Conservation (phyloP, 2,329 filamentous ascomycete genomes). For the Sarocladium oryzae region DNA sequence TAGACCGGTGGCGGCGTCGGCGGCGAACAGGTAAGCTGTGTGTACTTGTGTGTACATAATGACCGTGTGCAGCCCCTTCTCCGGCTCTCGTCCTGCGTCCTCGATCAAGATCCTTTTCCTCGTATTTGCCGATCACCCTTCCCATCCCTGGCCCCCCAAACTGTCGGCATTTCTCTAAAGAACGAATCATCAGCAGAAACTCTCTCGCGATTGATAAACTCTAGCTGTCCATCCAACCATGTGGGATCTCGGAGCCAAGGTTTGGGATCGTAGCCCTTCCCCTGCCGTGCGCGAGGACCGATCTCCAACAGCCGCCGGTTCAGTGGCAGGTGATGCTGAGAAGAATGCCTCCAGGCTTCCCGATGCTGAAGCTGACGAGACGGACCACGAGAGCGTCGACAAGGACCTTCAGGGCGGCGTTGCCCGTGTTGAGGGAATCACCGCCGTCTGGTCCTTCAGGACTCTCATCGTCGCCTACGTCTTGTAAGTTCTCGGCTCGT, state of each 20-base stretch:
- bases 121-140: too few species aligned
- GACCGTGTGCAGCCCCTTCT: too few species aligned
- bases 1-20: too few species aligned
- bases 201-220: background rate
- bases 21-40: too few species aligned
- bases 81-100: too few species aligned
- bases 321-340: background rate
- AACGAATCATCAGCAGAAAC: background rate
- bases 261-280: background rate
- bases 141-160: too few species aligned
- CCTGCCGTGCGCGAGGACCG: background rate
- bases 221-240: background rate
- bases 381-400: conserved; percentile 9
- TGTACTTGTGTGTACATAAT: too few species aligned
- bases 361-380: background rate
- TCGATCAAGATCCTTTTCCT: too few species aligned
- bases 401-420: conserved; percentile 28
- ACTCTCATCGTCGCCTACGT: conserved; percentile 32
- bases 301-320: background rate
- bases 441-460: conserved; percentile 31
- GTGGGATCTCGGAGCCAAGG: background rate
- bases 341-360: background rate
- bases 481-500: conserved; percentile 34
- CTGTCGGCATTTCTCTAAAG: too few species aligned
- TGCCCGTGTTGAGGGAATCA: conserved; percentile 32